These are phyloP conservation scores for Moesziomyces antarcticus DNA, from an alignment of 1,284 basidiomycete genomes.

Conservation along the genomic window DNA sequence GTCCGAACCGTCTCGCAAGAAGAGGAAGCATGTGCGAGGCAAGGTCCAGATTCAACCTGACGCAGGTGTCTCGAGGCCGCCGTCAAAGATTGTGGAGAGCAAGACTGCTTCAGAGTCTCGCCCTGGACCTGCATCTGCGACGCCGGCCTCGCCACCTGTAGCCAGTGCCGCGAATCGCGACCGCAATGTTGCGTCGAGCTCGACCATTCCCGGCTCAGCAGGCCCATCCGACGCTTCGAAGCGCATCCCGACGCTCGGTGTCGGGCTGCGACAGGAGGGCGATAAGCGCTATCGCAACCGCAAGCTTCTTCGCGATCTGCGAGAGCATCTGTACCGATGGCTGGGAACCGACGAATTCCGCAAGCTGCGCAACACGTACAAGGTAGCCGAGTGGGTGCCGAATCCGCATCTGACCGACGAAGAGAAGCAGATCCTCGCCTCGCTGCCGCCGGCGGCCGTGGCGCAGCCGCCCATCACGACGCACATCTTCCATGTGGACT, in stretches of 20 bases:
- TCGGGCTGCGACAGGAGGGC: constrained; percentile 47
- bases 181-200: constrained; percentile 5
- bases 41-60: constrained; percentile 14
- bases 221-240: constrained; percentile 20
- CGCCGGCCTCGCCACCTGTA: constrained; percentile 6
- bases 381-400: constrained; percentile 51
- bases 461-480: constrained; percentile 49
- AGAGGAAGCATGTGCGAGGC: constrained; percentile 33
- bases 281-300: constrained; percentile 55
- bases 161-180: constrained; percentile 3
- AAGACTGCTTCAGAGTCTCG: background rate
- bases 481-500: constrained; percentile 53
- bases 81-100: constrained; percentile 1
- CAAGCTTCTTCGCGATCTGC: constrained; percentile 51
- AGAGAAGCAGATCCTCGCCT: constrained; percentile 41
- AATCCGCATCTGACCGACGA: constrained; percentile 43
- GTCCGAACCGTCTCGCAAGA: constrained; percentile 40
- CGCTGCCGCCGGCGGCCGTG: constrained; percentile 29
- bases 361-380: constrained; percentile 49
- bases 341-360: constrained; percentile 54
- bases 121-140: constrained; percentile 3
- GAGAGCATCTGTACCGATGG: constrained; percentile 55
- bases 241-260: constrained; percentile 44
- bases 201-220: constrained; percentile 11
- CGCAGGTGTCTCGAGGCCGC: constrained; percentile 7